Conservation (phyloP, 352 stramenopile species). For the Globisporangium takayamanum region DNA sequence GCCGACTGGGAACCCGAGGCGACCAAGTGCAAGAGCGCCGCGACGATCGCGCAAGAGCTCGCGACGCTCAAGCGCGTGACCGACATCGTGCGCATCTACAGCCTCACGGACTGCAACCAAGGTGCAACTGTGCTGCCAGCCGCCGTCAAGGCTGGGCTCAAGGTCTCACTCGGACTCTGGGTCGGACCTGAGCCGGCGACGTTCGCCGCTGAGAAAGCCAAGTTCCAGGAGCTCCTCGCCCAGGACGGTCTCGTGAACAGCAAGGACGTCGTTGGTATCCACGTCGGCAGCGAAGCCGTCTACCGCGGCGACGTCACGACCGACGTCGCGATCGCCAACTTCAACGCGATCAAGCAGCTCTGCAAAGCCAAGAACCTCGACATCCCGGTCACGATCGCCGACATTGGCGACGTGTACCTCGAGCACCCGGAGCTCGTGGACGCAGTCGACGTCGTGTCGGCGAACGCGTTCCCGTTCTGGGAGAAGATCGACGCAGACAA, state of each 20-base stretch:
- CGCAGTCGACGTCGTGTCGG: slow-evolving; percentile 45
- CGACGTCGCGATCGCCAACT: slow-evolving; percentile 27
- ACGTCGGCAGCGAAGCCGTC: slow-evolving; percentile 64
- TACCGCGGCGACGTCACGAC: slow-evolving; percentile 57
- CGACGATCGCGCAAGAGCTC: slow-evolving; percentile 35
- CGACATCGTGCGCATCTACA: slow-evolving; percentile 33
- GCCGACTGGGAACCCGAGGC: slow-evolving; percentile 37
- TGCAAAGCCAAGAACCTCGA: slow-evolving; percentile 13
- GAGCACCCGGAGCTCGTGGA: slow-evolving; percentile 33
- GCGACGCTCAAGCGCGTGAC: slow-evolving; percentile 32
- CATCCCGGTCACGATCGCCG: slow-evolving; percentile 59
- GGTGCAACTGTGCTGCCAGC: slow-evolving; percentile 30
- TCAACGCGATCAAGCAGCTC: slow-evolving; percentile 35
- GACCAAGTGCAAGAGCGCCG: slow-evolving; percentile 42
- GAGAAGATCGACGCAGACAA: slow-evolving; percentile 30
- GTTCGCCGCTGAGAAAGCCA: slow-evolving; percentile 35
- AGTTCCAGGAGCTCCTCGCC: slow-evolving; percentile 30
- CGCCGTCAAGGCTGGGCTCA: slow-evolving; percentile 37
- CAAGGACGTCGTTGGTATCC: slow-evolving; percentile 37
- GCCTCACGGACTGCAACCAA: slow-evolving; percentile 55
- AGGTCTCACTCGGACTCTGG: slow-evolving; percentile 57
- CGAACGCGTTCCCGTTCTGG: slow-evolving; percentile 70
- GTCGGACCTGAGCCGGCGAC: slow-evolving; percentile 24
- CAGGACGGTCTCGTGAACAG: slow-evolving; percentile 13
- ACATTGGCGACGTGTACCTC: slow-evolving; percentile 62